A percentile compares a stretch with the other conserved stretches of the same genome.
Evolutionary conservation across 169 alveolate species (phyloP).

Genomic region (Plasmodium sp.): DNA sequence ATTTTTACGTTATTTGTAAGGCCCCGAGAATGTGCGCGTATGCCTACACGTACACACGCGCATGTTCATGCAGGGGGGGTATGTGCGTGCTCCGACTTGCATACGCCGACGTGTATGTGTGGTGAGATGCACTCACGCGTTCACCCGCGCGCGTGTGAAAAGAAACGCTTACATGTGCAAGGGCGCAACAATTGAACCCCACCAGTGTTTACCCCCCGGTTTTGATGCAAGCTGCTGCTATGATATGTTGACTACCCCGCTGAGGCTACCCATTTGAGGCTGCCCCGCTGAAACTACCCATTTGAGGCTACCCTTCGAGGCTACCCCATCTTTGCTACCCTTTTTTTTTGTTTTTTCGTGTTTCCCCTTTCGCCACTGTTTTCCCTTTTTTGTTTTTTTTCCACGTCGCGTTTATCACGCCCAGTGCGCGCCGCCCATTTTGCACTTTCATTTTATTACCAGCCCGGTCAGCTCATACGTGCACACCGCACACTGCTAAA

Average conservation of each 20-base stretch:
- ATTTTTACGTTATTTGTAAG: conserved; percentile 6
- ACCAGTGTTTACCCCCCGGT: not conserved
- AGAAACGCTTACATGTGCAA: not conserved
- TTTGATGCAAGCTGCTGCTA: not conserved
- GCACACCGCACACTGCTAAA: not conserved
- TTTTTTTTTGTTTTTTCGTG: not conserved
- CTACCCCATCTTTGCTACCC: not conserved
- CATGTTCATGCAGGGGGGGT: not conserved
- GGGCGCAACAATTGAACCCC: not conserved
- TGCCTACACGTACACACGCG: not conserved
- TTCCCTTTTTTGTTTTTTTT: not conserved
- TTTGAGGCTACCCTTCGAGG: not conserved
- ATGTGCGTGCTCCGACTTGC: not conserved
- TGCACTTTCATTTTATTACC: not conserved
- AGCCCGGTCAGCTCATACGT: not conserved
- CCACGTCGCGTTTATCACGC: not conserved
- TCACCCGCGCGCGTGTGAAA: not conserved
- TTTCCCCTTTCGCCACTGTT: not conserved
- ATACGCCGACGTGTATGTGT: not conserved
- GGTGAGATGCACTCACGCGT: not conserved
- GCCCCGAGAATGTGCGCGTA: not conserved
- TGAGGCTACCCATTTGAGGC: not conserved
- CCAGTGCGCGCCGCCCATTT: not conserved
- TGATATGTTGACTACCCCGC: not conserved
- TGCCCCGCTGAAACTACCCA: not conserved